Conservation (phyloP, 768 basidiomycete genomes). For the Tricholoma matsutake region DNA sequence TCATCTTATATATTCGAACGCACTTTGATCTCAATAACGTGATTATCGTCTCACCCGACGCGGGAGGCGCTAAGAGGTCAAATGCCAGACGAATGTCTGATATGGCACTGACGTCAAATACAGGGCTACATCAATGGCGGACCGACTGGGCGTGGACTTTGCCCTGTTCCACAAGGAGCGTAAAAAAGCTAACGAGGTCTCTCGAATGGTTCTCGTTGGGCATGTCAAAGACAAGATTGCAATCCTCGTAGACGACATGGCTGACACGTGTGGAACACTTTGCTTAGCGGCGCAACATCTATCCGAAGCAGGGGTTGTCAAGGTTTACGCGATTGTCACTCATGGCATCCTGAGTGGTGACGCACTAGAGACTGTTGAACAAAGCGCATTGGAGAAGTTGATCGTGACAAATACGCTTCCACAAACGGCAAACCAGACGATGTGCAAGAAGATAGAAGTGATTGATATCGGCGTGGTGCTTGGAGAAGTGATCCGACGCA, state of each 20-base stretch:
- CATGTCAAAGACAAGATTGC: slow-evolving; percentile 90
- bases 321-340: slow-evolving; percentile 90
- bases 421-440: slow-evolving; percentile 70
- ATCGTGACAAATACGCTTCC: slow-evolving; percentile 99
- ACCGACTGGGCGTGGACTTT: slow-evolving; percentile 94
- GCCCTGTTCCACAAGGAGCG: slow-evolving; percentile 99
- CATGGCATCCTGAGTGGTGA: slow-evolving; percentile 94
- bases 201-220: slow-evolving; percentile 94
- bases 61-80: slow-evolving; percentile 97
- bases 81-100: slow-evolving; percentile 11
- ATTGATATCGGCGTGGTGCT: slow-evolving; percentile 94
- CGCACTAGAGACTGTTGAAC: slow-evolving; percentile 71
- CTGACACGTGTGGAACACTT: slow-evolving; percentile 93
- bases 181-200: slow-evolving; percentile 93
- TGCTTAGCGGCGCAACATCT: slow-evolving; percentile 88
- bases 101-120: slow-evolving; percentile 9
- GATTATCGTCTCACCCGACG: slow-evolving; percentile 97
- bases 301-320: slow-evolving; percentile 80
- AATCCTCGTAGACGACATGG: slow-evolving; percentile 98
- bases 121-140: slow-evolving; percentile 96
- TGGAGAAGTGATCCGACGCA: slow-evolving; percentile 93
- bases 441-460: slow-evolving; percentile 81
- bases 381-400: slow-evolving; percentile 82
- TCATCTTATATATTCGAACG: slow-evolving; percentile 90
- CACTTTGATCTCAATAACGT: slow-evolving; percentile 83